Percentiles rank a stretch among this genome's conserved stretches.
These are phyloP conservation scores for Xerocomus spinulosus DNA, from an alignment of 768 basidiomycete genomes.

Conservation along the genomic window DNA sequence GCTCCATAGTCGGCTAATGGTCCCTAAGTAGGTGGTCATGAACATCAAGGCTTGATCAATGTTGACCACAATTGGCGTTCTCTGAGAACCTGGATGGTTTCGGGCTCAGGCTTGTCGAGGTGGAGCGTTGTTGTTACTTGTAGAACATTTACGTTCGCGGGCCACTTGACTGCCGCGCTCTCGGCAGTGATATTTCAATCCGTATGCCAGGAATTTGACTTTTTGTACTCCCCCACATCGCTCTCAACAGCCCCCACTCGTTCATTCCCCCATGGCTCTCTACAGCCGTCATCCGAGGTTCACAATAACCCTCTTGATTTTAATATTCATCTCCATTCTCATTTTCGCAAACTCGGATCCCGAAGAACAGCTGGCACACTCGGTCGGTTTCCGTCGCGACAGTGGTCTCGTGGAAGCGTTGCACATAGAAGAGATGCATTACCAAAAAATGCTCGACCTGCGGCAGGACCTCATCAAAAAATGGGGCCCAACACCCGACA, in stretches of 20 bases:
- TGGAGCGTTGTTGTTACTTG: too few relatives aligned
- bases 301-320: slow-evolving; percentile 23
- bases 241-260: slow-evolving; percentile 12
- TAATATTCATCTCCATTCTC: slow-evolving; percentile 25
- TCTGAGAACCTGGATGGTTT: too few relatives aligned
- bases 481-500: slow-evolving; percentile 51
- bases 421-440: slow-evolving; percentile 27
- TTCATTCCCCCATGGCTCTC: slow-evolving; percentile 22
- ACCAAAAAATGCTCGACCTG: slow-evolving; percentile 38
- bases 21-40: too few relatives aligned
- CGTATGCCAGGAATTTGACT: not conserved
- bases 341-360: slow-evolving; percentile 24
- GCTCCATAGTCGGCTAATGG: too few relatives aligned
- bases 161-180: too few relatives aligned
- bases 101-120: too few relatives aligned
- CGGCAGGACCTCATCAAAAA: slow-evolving; percentile 47
- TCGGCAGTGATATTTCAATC: not conserved
- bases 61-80: too few relatives aligned
- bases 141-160: too few relatives aligned
- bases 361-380: not conserved
- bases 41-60: too few relatives aligned
- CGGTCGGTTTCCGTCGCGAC: slow-evolving; percentile 4
- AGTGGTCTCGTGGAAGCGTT: slow-evolving; percentile 10
- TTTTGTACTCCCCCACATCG: too few relatives aligned
- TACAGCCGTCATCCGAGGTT: slow-evolving; percentile 30